phyloP scores from a whole-genome alignment of 768 basidiomycete species.

The Cystoderma amianthinum region DNA sequence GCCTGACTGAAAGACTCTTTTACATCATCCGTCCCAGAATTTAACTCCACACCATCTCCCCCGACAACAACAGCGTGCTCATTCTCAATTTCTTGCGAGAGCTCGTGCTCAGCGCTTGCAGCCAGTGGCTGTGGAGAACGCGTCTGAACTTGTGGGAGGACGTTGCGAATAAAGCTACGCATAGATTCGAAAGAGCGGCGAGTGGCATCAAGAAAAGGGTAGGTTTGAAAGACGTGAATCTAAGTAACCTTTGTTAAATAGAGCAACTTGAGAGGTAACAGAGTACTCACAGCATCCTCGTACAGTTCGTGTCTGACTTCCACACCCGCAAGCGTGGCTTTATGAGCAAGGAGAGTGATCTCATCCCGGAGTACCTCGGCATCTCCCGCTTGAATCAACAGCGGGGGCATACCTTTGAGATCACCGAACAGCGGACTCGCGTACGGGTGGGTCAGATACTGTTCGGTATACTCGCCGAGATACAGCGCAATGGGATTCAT shows the following conservation, averaged over 20 bases:
- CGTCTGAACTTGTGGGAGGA: slow-evolving; percentile 47
- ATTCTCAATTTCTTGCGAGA: slow-evolving; percentile 68
- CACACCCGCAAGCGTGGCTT: slow-evolving; percentile 83
- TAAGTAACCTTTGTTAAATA: no score
- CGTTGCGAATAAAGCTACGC: slow-evolving; percentile 56
- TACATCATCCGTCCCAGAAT: neutral
- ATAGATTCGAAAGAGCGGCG: slow-evolving; percentile 66
- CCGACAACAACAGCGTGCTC: slow-evolving; percentile 61
- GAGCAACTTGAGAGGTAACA: no score
- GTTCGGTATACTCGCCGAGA: slow-evolving; percentile 72
- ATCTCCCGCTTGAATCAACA: slow-evolving; percentile 90
- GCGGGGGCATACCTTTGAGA: slow-evolving; percentile 77
- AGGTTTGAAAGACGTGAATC: slow-evolving; percentile 90
- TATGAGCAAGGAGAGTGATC: slow-evolving; percentile 85
- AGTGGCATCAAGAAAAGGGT: slow-evolving; percentile 68
- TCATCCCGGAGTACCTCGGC: slow-evolving; percentile 96
- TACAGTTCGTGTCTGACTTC: slow-evolving; percentile 83
- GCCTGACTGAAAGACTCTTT: slow-evolving; percentile 7
- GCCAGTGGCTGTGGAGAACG: slow-evolving; percentile 47
- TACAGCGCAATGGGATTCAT: slow-evolving; percentile 94
- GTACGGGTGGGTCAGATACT: slow-evolving; percentile 93
- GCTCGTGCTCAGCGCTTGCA: slow-evolving; percentile 44
- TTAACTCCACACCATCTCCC: slow-evolving; percentile 56
- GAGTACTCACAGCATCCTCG: slow-evolving; percentile 72
- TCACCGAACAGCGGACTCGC: slow-evolving; percentile 93